Evolutionary conservation across 169 alveolate species (phyloP).

Genomic region (Sarcocystis neurona): DNA sequence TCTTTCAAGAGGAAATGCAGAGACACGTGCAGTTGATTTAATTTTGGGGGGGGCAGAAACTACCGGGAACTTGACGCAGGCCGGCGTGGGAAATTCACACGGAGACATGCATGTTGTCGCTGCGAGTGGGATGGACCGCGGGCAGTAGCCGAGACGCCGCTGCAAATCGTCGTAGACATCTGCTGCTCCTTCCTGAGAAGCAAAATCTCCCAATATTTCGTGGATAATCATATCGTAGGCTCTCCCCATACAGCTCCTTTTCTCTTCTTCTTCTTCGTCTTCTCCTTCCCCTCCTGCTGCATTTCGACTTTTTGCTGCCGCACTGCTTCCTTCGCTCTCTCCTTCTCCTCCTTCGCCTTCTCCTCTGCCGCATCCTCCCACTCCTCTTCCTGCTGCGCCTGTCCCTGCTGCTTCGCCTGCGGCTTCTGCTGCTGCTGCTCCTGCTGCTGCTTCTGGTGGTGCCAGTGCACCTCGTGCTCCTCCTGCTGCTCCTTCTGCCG

Average conservation of each 20-base stretch:
- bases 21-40: too few relatives aligned
- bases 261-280: background rate
- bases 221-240: slow-evolving; percentile 83
- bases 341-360: too few relatives aligned
- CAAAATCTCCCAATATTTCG: slow-evolving; percentile 85
- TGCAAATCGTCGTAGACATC: slow-evolving; percentile 82
- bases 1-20: too few relatives aligned
- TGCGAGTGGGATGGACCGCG: slow-evolving; percentile 78
- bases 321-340: too few relatives aligned
- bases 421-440: too few relatives aligned
- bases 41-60: background rate
- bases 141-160: slow-evolving; percentile 71
- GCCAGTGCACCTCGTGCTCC: too few relatives aligned
- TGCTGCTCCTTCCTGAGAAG: slow-evolving; percentile 86
- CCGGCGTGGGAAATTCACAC: slow-evolving; percentile 77
- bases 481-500: too few relatives aligned
- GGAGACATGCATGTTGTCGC: slow-evolving; percentile 80
- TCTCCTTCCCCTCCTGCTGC: background rate
- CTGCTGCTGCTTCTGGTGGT: too few relatives aligned
- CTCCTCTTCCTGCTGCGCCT: too few relatives aligned
- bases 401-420: too few relatives aligned
- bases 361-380: too few relatives aligned
- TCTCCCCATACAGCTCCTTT: background rate
- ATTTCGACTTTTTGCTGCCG: too few relatives aligned
- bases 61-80: slow-evolving; percentile 71